A percentile compares a stretch with the other conserved stretches of the same genome.
These are phyloP conservation scores for Hibiscus tridactylites DNA, from an alignment of 345 rosid genomes.

Conservation along the genomic window DNA sequence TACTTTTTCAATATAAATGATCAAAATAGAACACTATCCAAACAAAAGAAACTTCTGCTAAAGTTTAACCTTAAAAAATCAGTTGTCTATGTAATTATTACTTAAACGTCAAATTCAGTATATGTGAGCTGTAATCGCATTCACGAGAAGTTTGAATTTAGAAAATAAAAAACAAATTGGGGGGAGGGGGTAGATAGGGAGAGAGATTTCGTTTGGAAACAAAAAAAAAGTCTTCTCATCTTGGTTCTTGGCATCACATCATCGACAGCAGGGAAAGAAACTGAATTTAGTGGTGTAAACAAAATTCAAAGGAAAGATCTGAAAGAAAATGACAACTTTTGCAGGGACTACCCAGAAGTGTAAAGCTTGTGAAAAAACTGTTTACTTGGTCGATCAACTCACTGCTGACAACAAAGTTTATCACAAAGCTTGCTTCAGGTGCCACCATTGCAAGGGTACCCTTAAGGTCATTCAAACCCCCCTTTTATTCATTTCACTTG, in stretches of 20 bases:
- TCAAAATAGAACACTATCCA: no score
- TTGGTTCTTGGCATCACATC: background rate
- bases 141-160: background rate
- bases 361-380: slow-evolving; percentile 45
- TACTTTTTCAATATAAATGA: no score
- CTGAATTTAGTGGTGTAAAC: background rate
- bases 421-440: slow-evolving; percentile 47
- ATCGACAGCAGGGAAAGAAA: background rate
- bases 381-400: slow-evolving; percentile 40
- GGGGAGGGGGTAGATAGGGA: background rate
- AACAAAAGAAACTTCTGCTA: no score
- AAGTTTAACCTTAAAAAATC: background rate
- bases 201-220: background rate
- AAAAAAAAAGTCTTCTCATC: background rate
- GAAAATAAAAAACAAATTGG: no score
- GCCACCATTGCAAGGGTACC: slow-evolving; percentile 50
- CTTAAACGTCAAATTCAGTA: background rate
- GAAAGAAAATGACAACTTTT: slow-evolving; percentile 23
- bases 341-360: slow-evolving; percentile 50
- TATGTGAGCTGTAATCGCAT: background rate
- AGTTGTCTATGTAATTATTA: background rate
- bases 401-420: slow-evolving; percentile 39
- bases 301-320: slow-evolving; percentile 8
- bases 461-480: slow-evolving; percentile 27
- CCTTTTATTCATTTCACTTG: no score